phyloP scores from a whole-genome alignment of 2,329 filamentous ascomycete species.

The Verticillium klebahnii region DNA sequence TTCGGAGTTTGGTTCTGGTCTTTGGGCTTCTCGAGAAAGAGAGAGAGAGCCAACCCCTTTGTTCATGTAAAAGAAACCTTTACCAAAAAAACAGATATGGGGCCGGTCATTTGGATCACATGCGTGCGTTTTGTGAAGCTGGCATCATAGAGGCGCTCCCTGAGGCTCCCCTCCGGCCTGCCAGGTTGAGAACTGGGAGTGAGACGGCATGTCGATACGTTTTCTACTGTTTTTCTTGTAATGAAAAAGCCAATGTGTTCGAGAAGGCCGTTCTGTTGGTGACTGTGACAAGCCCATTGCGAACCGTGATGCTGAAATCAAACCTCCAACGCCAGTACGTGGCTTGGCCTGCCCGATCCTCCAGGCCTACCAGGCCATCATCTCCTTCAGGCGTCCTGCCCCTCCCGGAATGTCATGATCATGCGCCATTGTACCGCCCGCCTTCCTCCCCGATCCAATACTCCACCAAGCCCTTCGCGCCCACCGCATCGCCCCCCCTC shows the following conservation, averaged over 20 bases:
- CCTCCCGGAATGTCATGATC: conserved; percentile 4
- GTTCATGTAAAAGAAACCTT: background rate
- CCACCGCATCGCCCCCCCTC: conserved; percentile 62
- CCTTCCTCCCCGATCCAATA: conserved; percentile 55
- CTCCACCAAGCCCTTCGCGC: conserved; percentile 65
- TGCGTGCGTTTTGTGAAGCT: background rate
- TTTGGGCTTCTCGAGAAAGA: background rate
- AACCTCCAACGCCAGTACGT: background rate
- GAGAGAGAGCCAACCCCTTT: background rate
- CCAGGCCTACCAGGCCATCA: background rate
- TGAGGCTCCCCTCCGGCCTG: background rate
- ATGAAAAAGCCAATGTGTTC: background rate
- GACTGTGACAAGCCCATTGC: background rate
- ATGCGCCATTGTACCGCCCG: conserved; percentile 43
- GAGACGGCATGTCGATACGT: background rate
- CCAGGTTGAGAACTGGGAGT: background rate
- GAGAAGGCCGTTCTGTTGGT: no score
- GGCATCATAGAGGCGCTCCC: background rate
- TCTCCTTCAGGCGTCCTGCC: background rate
- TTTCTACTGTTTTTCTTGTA: background rate
- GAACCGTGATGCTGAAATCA: background rate
- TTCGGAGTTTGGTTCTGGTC: background rate
- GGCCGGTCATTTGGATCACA: background rate
- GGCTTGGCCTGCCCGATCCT: background rate
- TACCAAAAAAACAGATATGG: background rate